phyloP scores from a whole-genome alignment of 2,329 filamentous ascomycete species.

The Venturia aucupariae region DNA sequence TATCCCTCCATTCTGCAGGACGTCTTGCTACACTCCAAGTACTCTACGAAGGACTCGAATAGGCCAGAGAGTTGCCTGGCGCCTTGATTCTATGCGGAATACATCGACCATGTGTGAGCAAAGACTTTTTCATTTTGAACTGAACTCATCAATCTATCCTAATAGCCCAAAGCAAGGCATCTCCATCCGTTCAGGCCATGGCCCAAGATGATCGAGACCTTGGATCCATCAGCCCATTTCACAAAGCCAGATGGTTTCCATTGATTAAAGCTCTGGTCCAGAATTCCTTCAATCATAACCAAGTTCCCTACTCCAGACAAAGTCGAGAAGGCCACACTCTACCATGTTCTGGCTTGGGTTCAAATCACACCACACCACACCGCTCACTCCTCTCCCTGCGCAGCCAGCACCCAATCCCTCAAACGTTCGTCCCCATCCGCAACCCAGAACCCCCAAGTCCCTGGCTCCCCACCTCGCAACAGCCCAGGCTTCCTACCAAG shows the following conservation, averaged over 20 bases:
- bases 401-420: neutral
- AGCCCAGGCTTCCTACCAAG: neutral
- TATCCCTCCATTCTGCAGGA: no score
- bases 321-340: neutral
- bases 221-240: neutral
- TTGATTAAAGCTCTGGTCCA: neutral
- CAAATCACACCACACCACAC: neutral
- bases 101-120: no score
- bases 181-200: no score
- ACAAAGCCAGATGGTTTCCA: neutral
- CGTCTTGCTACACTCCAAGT: no score
- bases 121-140: no score
- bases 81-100: no score
- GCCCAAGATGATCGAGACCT: neutral
- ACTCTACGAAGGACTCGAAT: no score
- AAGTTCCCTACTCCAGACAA: neutral
- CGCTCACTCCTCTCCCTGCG: neutral
- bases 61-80: no score
- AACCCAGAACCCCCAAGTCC: neutral
- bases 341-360: no score
- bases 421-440: neutral
- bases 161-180: no score
- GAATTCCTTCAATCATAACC: neutral
- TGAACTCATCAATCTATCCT: no score
- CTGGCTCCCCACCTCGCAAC: neutral